Conservation (phyloP, 176 grass and related monocot species). For the Musa acuminata region DNA sequence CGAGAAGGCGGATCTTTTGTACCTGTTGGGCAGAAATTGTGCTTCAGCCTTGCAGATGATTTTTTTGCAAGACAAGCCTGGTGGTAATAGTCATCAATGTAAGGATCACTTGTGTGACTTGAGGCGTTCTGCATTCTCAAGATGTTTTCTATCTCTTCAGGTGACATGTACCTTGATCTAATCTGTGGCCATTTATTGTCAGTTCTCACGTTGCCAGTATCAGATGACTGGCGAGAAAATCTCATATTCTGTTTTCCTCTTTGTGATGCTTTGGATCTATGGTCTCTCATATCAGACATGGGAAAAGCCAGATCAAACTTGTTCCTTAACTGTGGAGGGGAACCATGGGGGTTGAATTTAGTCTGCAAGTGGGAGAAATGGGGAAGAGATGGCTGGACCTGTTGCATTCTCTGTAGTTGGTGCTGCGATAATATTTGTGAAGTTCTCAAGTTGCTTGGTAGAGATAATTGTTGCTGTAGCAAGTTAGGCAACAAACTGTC, state of each 20-base stretch:
- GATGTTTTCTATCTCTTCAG: conserved; percentile 12
- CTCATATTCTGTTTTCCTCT: background rate
- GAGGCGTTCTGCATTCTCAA: conserved; percentile 4
- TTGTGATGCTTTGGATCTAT: background rate
- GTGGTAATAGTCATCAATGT: conserved; percentile 2
- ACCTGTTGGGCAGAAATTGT: conserved; percentile 22
- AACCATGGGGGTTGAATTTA: conserved; percentile 7
- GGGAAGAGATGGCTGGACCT: background rate
- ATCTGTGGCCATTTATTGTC: background rate
- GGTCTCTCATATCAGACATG: background rate
- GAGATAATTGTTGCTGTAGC: conserved; percentile 14
- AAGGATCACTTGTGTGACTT: background rate
- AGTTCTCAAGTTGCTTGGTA: background rate
- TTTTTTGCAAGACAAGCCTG: conserved; percentile 7
- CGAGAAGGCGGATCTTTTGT: conserved; percentile 22
- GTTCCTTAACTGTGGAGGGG: background rate
- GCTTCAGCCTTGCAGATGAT: background rate
- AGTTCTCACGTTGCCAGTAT: background rate
- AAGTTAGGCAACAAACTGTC: background rate
- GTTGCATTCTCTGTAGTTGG: conserved; percentile 1
- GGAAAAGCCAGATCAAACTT: background rate
- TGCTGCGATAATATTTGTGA: conserved; percentile 4
- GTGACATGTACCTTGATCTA: conserved; percentile 15
- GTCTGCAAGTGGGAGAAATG: conserved; percentile 1
- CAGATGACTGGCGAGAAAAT: background rate